phyloP scores from a whole-genome alignment of 1,139 yeast species.

The Lodderomyces metapsilosis region DNA sequence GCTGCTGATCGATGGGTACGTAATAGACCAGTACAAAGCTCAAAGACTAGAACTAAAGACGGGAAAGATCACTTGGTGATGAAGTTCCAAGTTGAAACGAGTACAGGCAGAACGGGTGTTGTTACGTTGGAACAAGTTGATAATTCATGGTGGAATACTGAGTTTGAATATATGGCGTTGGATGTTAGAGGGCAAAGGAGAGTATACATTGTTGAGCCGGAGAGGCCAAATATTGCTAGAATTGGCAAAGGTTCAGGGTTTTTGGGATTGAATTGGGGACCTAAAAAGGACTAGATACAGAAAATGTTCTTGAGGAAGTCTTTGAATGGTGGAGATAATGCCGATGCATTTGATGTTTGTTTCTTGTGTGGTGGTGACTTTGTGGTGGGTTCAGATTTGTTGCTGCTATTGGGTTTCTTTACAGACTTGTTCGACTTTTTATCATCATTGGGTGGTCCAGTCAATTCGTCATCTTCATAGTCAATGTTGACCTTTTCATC shows the following conservation, averaged over 20 bases:
- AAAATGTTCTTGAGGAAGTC: background rate
- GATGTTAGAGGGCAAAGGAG: slow-evolving; percentile 74
- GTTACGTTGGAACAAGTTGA: slow-evolving; percentile 80
- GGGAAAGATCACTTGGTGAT: slow-evolving; percentile 79
- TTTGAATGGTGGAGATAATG: background rate
- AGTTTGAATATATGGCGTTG: slow-evolving; percentile 70
- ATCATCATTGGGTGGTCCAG: background rate
- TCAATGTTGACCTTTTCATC: background rate
- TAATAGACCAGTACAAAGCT: slow-evolving; percentile 72
- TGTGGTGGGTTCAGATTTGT: slow-evolving; percentile 1
- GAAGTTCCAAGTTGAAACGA: slow-evolving; percentile 84
- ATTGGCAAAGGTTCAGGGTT: slow-evolving; percentile 49
- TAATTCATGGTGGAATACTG: slow-evolving; percentile 63
- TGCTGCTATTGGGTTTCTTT: background rate
- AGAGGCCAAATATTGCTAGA: slow-evolving; percentile 49
- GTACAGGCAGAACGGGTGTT: slow-evolving; percentile 51
- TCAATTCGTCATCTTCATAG: background rate
- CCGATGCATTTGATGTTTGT: background rate
- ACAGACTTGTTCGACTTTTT: background rate
- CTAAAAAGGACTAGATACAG: slow-evolving; percentile 49
- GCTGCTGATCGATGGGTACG: slow-evolving; percentile 78
- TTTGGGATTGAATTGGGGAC: slow-evolving; percentile 85
- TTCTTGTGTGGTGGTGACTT: background rate
- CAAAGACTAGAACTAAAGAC: slow-evolving; percentile 57
- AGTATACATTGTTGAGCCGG: slow-evolving; percentile 72